A percentile compares a stretch with the other conserved stretches of the same genome.
Conservation (phyloP, 371 early-diverging fungal genomes). For the Mortierella sp. region DNA sequence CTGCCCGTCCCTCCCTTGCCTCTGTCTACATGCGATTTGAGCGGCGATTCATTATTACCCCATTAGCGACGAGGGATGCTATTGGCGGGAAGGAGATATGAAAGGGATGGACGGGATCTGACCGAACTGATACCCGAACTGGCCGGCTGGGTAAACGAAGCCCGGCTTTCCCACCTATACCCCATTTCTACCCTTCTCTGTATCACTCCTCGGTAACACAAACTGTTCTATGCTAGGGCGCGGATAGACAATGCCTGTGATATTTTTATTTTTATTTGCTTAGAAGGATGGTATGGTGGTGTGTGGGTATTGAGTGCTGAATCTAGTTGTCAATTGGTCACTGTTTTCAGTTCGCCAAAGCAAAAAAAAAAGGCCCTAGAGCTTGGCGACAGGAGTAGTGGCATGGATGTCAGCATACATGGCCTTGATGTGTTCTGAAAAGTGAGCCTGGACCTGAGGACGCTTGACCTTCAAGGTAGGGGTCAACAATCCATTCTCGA, state of each 20-base stretch:
- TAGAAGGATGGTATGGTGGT: not conserved
- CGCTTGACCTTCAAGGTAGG: slow-evolving; percentile 81
- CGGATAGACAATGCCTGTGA: too few relatives aligned
- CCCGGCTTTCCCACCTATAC: too few relatives aligned
- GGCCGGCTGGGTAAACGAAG: not conserved
- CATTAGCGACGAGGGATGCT: not conserved
- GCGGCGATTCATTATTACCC: not conserved
- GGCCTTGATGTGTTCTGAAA: slow-evolving; percentile 64
- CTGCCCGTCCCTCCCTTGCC: too few relatives aligned
- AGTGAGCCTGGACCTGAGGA: slow-evolving; percentile 71
- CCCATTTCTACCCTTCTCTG: too few relatives aligned
- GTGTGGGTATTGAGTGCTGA: not conserved
- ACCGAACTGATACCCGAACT: not conserved
- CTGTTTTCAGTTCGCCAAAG: not conserved
- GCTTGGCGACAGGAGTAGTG: slow-evolving; percentile 25
- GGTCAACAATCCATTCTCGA: slow-evolving; percentile 68
- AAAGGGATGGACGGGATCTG: not conserved
- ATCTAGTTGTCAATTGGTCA: not conserved
- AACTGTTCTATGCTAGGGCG: too few relatives aligned
- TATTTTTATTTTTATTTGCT: too few relatives aligned
- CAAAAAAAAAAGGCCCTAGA: not conserved
- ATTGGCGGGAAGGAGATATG: not conserved
- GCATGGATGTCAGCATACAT: slow-evolving; percentile 59
- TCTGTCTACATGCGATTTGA: too few relatives aligned
- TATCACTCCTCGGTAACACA: too few relatives aligned